Base-by-base conservation (phyloP, 257 asterid genomes). In the Salvia rosmarinus region DNA sequence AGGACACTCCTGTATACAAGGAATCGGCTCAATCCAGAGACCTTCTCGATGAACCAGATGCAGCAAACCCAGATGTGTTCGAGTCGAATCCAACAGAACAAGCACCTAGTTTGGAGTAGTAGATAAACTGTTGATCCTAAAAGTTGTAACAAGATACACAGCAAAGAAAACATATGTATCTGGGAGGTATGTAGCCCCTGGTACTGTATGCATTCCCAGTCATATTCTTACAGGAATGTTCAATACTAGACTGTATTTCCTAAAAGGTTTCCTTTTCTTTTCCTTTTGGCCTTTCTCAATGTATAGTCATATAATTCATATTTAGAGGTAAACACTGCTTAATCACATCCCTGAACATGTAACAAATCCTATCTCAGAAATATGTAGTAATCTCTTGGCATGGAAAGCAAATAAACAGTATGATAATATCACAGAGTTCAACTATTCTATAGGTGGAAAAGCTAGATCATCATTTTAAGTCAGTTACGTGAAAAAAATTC, bases 1-100 rank as follows among this genome's bases (percentile, higher is more conserved):
- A 89, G 82, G 87, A 89, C 12, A 89, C 98, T 51, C 91, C 94
- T 2, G 93, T 54, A 1, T 95, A 89, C 84, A 86, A 95, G 84
- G 99, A 94, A 80, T 84, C 99, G 1, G 78, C 88, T 47, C 88
- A 91, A 78, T 86, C 98, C 11, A 78, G 70, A 34, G 91, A 94
- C 43, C 88, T 94, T 80, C 87, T 88, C 23, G 96, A 91, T 66
- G 95, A 78, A 79, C 96, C 95, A 21, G 97, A 90, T 35, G 85
- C 89, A 23, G 83, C 97, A 13, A 81, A 56, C 71, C 76, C 95
- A 0, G 93, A 94, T 56, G 93, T 91, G 64, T 94, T 91, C 25
- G 99, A 94, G 84, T 85, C 95, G 12, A 94, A 94, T 81, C 99
- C 96, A 4, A 94, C 99, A 1, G 99, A 94, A 80, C 80, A 85